Evolutionary conservation across 1,139 yeast genomes (phyloP), one percentile per base, ranked within the genome.

Genomic region (Saccharomyces hybrid): DNA sequence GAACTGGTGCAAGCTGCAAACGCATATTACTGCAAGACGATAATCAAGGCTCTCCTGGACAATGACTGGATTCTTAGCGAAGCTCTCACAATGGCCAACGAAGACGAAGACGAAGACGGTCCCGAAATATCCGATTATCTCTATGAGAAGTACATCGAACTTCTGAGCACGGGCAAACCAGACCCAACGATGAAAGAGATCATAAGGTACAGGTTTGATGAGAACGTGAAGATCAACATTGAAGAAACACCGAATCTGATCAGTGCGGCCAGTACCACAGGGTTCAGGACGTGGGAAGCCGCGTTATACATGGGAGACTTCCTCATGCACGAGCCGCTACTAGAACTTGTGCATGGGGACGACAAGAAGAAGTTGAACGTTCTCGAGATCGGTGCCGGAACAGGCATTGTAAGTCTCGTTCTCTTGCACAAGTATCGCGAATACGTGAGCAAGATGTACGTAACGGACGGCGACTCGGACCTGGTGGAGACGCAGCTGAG

Each of bases 231-330:
- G 4, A 73, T 85, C 1, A 63, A 68, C 3, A 78, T 86, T 3
- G 72, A 72, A 54, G 95, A 87, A 63, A 76, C 80, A 0, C 95
- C 91, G 0, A 74, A 77, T 55, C 59, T 87, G 51, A 80, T 88
- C 9, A 79, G 88, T 16, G 89, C 89, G 0, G 68, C 73, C 31
- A 96, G 95, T 6, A 86, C 96, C 1, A 91, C 98, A 0, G 98
- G 98, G 0, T 73, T 83, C 55, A 74, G 97, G 48, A 91, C 98
- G 0, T 91, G 98, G 98, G 97, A 89, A 66, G 97, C 97, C 0
- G 87, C 96, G 0, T 62, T 88, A n/a, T 88, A 75, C 56, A 71
- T 90, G 16, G 72, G 84, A 7, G 76, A 81, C 51, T 81, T 70
- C 60, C 61, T 87, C 46, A 60, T 71, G 32, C 54, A 59, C 5